These are phyloP conservation scores for Phytophthora kernoviae DNA, from an alignment of 352 stramenopile species.

Conservation along the genomic window DNA sequence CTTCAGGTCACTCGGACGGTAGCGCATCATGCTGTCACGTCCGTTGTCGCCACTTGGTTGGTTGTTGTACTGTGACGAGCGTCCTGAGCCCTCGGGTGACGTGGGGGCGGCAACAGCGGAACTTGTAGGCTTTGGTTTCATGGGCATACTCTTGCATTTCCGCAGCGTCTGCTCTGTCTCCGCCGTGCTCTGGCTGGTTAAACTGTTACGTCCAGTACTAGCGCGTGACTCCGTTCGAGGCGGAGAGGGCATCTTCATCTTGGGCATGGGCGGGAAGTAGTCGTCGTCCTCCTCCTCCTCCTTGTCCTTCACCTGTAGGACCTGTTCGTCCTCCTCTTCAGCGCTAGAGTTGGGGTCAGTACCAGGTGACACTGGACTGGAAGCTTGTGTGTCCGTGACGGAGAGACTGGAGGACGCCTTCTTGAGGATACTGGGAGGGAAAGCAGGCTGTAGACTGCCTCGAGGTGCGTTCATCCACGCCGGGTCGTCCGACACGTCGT, in stretches of 20 bases:
- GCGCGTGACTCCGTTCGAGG: conserved; percentile 2
- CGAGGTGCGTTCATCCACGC: conserved; percentile 72
- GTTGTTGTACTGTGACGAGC: conserved; percentile 1
- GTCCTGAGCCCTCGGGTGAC: conserved; percentile 13
- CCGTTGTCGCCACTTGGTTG: conserved; percentile 22
- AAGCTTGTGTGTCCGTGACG: conserved; percentile 33
- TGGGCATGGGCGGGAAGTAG: conserved; percentile 27
- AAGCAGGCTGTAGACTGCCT: conserved; percentile 56
- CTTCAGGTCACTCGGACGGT: conserved; percentile 71
- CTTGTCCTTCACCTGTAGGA: conserved; percentile 14
- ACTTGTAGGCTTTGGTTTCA: conserved; percentile 30
- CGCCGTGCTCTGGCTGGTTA: conserved; percentile 15
- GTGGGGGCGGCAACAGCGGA: conserved; percentile 22
- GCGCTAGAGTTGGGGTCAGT: conserved; percentile 27
- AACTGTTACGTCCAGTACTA: conserved; percentile 23
- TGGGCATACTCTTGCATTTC: conserved; percentile 39
- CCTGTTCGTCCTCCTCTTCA: conserved; percentile 39
- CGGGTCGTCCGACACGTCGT: conserved; percentile 72
- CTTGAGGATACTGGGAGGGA: conserved; percentile 65
- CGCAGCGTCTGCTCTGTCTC: conserved; percentile 25
- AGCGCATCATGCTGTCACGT: conserved; percentile 76
- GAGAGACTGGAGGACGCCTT: conserved; percentile 50
- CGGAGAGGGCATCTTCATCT: conserved; percentile 12
- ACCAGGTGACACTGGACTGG: conserved; percentile 31
- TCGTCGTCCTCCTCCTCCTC: conserved; percentile 41